Evolutionary conservation across 805 yeast species (phyloP), one percentile per base, ranked within the genome.

Genomic region (Scheffersomyces ergatensis): DNA sequence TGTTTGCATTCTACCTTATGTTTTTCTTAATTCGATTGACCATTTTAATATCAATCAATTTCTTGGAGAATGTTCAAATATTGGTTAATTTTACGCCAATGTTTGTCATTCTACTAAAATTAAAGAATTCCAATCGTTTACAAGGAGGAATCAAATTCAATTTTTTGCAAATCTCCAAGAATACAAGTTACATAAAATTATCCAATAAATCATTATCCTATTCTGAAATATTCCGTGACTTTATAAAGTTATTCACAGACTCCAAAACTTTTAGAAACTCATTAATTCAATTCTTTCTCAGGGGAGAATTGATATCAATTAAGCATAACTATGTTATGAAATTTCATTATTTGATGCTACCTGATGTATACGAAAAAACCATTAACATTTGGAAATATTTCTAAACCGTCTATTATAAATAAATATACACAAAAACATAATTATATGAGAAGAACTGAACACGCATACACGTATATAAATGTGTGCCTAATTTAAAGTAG

Each of bases 1-100:
- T 89, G 2, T 58, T 83, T 49, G 93, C 93, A 12, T 93, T 90
- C 57, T 93, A 93, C 55, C 50, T 81, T 14, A 77, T 83, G 17
- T 92, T 89, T 60, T 84, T 87, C 5, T 45, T 73, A 0, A 67
- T 82, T 4, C 69, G 89, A 40, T 53, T 89, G 26, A 46, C 71
- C 0, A 70, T 79, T 3, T 63, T 87, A 32, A 40, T 68, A 2
- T 38, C 72, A 1, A 65, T 77, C 27, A 80, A 83, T 15, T 37
- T 67, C 1, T 59, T 84, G 17, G 93, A 88, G 48, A 67, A 82
- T 32, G 36, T 70, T 0, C 70, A 88, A 47, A 78, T 90, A 5
- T 58, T 79, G 24, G 58, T 89, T 40, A 92, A 90, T 55, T 90
- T 90, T 56, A 78, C 85, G 55, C 99, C 99, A 1, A 55, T 92